These are phyloP conservation scores for Cymbopogon flexuosus DNA, from an alignment of 202 grass and related monocot genomes.

Conservation along the genomic window DNA sequence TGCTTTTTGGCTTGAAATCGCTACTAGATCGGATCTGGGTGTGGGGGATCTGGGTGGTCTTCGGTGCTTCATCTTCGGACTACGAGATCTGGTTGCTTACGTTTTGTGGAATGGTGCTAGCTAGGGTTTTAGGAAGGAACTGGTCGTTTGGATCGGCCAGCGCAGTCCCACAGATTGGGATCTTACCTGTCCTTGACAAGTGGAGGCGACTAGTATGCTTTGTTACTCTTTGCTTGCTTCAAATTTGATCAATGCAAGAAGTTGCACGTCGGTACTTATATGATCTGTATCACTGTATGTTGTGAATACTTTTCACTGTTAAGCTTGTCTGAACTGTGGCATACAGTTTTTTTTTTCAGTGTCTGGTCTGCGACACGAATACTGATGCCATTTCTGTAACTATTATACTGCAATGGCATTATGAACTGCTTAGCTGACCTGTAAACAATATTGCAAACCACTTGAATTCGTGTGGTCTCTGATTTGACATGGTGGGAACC, in stretches of 20 bases:
- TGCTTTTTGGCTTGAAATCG: background rate
- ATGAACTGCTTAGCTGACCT: background rate
- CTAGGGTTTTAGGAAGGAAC: conserved; percentile 24
- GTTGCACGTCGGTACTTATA: background rate
- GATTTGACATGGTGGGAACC: background rate
- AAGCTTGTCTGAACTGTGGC: background rate
- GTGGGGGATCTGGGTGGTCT: conserved; percentile 12
- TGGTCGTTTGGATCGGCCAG: conserved; percentile 2
- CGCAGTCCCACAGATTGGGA: background rate
- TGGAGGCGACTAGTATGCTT: background rate
- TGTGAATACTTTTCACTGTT: background rate
- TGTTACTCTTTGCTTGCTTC: background rate
- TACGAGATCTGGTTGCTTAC: conserved; percentile 32
- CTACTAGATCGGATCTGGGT: conserved; percentile 30
- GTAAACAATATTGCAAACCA: background rate
- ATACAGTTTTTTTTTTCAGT: background rate
- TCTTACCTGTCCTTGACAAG: background rate
- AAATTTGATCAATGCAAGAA: background rate
- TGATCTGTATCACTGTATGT: too few relatives aligned
- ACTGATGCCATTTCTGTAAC: background rate
- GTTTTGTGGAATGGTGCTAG: background rate
- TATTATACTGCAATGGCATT: background rate
- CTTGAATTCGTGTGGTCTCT: background rate
- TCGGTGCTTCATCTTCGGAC: background rate
- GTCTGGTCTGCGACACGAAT: background rate